These are phyloP conservation scores for Xerocomellus amylosporus DNA, from an alignment of 768 basidiomycete species.

Conservation along the genomic window DNA sequence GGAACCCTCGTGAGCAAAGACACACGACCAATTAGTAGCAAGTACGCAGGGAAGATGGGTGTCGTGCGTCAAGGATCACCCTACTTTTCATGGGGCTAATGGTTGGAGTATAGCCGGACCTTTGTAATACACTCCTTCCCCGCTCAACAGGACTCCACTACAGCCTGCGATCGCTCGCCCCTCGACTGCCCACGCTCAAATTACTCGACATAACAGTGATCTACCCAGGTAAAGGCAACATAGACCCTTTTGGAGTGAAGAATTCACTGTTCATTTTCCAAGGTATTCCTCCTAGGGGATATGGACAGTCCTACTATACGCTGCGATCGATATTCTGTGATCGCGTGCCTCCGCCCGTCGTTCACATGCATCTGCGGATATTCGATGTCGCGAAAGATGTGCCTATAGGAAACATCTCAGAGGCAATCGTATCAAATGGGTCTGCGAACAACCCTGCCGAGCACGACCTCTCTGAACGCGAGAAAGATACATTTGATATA, in stretches of 20 bases:
- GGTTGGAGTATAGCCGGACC: constrained; percentile 56
- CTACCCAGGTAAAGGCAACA: constrained; percentile 66
- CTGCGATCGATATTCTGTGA: constrained; percentile 84
- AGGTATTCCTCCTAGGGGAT: constrained; percentile 77
- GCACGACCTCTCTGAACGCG: constrained; percentile 53
- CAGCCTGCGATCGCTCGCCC: constrained; percentile 74
- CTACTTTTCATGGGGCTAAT: constrained; percentile 12
- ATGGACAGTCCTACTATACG: constrained; percentile 88
- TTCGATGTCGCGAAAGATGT: constrained; percentile 66
- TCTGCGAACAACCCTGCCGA: constrained; percentile 34
- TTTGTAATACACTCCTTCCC: constrained; percentile 80
- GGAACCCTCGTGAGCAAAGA: constrained; percentile 89
- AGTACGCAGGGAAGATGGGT: constrained; percentile 84
- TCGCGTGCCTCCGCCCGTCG: constrained; percentile 73
- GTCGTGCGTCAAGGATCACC: constrained; percentile 58
- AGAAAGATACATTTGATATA: constrained; percentile 66
- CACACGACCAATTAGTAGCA: constrained; percentile 81
- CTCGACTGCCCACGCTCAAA: constrained; percentile 72
- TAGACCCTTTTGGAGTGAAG: neutral
- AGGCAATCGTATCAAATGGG: constrained; percentile 31
- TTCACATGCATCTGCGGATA: constrained; percentile 85
- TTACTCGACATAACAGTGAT: constrained; percentile 89
- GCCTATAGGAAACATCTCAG: constrained; percentile 63
- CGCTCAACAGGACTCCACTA: constrained; percentile 90
- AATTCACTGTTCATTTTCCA: constrained; percentile 1